A percentile compares a stretch with the other conserved stretches of the same genome.
phyloP scores from a whole-genome alignment of 75 land plant species.

The Cryptomeria japonica region DNA sequence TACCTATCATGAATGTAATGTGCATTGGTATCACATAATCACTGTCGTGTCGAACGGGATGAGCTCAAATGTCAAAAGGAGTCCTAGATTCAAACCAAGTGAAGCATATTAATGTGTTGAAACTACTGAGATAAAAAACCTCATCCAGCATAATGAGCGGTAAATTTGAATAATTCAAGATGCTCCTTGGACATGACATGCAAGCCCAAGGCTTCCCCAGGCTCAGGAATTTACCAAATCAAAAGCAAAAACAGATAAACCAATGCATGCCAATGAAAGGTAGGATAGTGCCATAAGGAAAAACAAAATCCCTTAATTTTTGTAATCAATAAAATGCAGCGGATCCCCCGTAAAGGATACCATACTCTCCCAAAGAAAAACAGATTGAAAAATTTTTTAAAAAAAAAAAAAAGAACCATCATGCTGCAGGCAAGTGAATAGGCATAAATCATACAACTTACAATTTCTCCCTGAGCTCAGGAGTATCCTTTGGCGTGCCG shows the following conservation, averaged over 20 bases:
- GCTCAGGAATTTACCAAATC: not conserved
- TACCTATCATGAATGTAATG: not conserved
- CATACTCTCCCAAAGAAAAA: not conserved
- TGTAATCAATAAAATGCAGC: not conserved
- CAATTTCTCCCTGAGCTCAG: slow-evolving; percentile 36
- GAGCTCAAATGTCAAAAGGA: not conserved
- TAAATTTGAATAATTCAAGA: too few relatives aligned
- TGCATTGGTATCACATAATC: not conserved
- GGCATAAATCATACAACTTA: not conserved
- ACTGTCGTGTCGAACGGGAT: not conserved
- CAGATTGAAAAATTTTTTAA: too few relatives aligned
- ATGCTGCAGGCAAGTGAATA: not conserved
- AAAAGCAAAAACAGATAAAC: not conserved
- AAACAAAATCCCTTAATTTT: not conserved
- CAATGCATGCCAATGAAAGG: not conserved
- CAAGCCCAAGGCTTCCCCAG: not conserved
- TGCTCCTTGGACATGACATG: too few relatives aligned
- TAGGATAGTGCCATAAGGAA: not conserved
- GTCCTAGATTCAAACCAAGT: not conserved
- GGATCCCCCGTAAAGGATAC: not conserved
- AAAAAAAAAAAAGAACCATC: not conserved
- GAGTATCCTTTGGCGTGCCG: slow-evolving; percentile 82
- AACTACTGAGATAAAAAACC: not conserved
- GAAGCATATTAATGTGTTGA: not conserved
- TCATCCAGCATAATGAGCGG: not conserved